phyloP scores from a whole-genome alignment of 495 filamentous ascomycete genomes.

The Penicillium turbatum region DNA sequence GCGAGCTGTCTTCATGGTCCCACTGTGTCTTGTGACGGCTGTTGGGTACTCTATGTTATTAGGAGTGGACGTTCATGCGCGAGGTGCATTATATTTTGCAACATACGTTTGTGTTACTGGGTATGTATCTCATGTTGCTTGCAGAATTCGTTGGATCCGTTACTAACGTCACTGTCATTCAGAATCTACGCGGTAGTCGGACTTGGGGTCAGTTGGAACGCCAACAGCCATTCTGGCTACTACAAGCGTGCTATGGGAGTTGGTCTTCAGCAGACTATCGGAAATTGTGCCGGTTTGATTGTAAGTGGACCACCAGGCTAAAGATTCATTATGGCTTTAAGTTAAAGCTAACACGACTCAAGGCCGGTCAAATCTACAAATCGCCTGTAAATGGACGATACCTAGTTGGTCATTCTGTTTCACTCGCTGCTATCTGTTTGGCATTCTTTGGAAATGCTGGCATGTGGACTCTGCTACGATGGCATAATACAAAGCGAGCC shows the following conservation, averaged over 20 bases:
- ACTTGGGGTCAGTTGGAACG: conserved; percentile 15
- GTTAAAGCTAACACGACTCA: not conserved
- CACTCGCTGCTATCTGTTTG: conserved; percentile 12
- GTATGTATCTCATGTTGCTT: conserved; percentile 1
- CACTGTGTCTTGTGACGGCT: conserved; percentile 12
- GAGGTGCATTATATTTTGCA: conserved; percentile 16
- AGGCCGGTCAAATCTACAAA: conserved; percentile 19
- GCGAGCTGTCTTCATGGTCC: conserved; percentile 15
- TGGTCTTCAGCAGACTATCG: conserved; percentile 14
- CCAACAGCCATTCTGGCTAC: conserved; percentile 16
- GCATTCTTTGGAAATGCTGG: conserved; percentile 11
- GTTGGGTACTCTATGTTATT: conserved; percentile 17
- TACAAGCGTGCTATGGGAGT: conserved; percentile 17
- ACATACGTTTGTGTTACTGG: conserved; percentile 18
- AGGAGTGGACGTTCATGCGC: conserved; percentile 11
- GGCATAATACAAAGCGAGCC: conserved; percentile 11
- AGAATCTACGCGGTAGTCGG: conserved; percentile 11
- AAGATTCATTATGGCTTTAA: not conserved
- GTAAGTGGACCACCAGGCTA: conserved; percentile 1
- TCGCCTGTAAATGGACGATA: conserved; percentile 11
- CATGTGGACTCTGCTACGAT: conserved; percentile 9
- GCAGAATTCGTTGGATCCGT: not conserved
- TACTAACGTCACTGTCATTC: not conserved
- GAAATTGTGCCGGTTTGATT: conserved; percentile 15
- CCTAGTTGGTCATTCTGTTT: conserved; percentile 14